Conservation (phyloP, 202 grass and related monocot species). For the Bolboschoenoplectus hybrid region DNA sequence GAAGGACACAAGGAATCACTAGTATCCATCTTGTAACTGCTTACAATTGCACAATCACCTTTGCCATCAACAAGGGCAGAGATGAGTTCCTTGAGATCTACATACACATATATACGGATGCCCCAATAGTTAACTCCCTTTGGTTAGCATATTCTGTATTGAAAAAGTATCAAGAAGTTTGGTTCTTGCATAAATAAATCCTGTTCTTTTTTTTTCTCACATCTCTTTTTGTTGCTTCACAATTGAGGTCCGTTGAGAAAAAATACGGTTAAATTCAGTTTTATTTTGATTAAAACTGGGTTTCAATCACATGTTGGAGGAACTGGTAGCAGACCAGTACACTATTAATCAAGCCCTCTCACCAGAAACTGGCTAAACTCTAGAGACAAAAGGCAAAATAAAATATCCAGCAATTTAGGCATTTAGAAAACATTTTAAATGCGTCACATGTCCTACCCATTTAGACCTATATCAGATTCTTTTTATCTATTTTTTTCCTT, state of each 20-base stretch:
- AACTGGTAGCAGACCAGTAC: background rate
- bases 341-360: background rate
- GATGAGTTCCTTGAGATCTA: constrained; percentile 92
- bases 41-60: constrained; percentile 81
- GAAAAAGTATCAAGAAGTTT: background rate
- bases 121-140: background rate
- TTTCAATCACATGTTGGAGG: background rate
- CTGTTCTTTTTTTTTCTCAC: background rate
- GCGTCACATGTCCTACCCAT: background rate
- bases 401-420: background rate
- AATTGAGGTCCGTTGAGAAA: background rate
- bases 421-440: background rate
- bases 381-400: background rate
- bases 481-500: background rate
- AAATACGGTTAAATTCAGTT: background rate
- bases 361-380: background rate
- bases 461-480: background rate
- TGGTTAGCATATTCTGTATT: constrained; percentile 3
- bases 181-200: background rate
- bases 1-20: constrained; percentile 82
- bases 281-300: background rate
- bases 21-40: constrained; percentile 81
- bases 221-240: background rate
- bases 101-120: constrained; percentile 20
- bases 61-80: constrained; percentile 81